phyloP scores from a whole-genome alignment of 768 basidiomycete species.

The Grammothele lineata region DNA sequence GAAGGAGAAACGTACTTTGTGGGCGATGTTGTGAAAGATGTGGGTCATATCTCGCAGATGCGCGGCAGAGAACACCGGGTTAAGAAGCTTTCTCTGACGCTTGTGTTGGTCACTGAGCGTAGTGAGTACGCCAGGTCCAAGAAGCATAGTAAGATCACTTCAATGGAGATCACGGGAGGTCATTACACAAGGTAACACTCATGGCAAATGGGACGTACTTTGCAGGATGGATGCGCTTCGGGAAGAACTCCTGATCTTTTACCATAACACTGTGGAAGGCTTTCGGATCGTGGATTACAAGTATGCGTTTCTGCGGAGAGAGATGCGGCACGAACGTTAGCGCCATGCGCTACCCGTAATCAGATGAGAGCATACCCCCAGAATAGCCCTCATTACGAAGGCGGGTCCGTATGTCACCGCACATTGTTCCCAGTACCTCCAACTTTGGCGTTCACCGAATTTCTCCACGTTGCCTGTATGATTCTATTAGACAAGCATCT shows the following conservation, averaged over 20 bases:
- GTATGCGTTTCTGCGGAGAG: slow-evolving; percentile 43
- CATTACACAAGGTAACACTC: neutral
- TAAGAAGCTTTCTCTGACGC: slow-evolving; percentile 8
- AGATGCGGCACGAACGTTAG: neutral
- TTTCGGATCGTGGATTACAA: slow-evolving; percentile 44
- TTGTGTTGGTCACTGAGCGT: neutral
- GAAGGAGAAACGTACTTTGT: neutral
- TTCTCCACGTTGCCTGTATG: no score
- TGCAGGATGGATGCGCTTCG: neutral
- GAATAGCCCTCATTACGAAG: slow-evolving; percentile 41
- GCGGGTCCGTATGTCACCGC: slow-evolving; percentile 35
- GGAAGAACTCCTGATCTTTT: slow-evolving; percentile 43
- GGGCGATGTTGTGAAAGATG: slow-evolving; percentile 1
- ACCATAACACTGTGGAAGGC: slow-evolving; percentile 44
- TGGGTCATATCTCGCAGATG: slow-evolving; percentile 8
- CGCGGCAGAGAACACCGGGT: slow-evolving; percentile 9
- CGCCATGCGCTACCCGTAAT: no score
- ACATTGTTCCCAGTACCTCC: neutral
- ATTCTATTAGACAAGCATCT: no score
- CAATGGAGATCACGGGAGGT: neutral
- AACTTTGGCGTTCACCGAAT: no score
- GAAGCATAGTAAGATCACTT: neutral
- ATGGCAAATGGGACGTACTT: neutral
- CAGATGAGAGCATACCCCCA: slow-evolving; percentile 37
- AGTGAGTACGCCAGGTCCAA: neutral